Percentiles rank a stretch among this genome's conserved stretches.
Conservation (phyloP, 1,139 yeast genomes). For the Yamadazyma kanchanaburiensis region DNA sequence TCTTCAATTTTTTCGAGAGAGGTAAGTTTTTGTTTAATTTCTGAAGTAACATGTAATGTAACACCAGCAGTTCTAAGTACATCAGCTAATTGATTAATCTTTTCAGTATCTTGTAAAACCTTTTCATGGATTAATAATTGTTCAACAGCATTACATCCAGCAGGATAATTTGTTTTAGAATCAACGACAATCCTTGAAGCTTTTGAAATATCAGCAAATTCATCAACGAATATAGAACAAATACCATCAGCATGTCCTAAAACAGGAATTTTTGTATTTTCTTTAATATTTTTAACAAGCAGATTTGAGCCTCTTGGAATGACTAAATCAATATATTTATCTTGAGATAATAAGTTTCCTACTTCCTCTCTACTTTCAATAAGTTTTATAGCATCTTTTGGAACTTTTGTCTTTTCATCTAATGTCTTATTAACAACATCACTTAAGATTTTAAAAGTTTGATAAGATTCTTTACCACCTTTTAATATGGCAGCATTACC, state of each 20-base stretch:
- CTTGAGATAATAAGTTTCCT: constrained; percentile 77
- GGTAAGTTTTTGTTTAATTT: constrained; percentile 31
- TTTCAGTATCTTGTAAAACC: constrained; percentile 30
- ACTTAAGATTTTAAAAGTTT: constrained; percentile 84
- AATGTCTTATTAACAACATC: constrained; percentile 64
- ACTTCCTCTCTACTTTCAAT: constrained; percentile 90
- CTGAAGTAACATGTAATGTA: constrained; percentile 63
- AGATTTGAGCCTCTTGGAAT: constrained; percentile 97
- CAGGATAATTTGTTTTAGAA: constrained; percentile 94
- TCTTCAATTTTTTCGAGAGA: constrained; percentile 20
- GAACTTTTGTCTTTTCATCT: constrained; percentile 58
- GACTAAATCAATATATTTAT: constrained; percentile 86
- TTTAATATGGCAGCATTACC: constrained; percentile 95
- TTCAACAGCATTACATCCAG: constrained; percentile 97
- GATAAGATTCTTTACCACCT: constrained; percentile 91
- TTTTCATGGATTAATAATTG: constrained; percentile 67
- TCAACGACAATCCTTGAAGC: constrained; percentile 76
- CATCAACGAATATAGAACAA: constrained; percentile 82
- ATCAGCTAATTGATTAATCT: constrained; percentile 42
- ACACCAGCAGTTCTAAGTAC: constrained; percentile 65
- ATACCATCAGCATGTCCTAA: constrained; percentile 99
- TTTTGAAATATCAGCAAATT: constrained; percentile 69
- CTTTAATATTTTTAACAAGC: constrained; percentile 80
- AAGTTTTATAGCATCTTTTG: constrained; percentile 76
- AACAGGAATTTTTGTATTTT: constrained; percentile 89